Evolutionary conservation across 306 rosid genomes (phyloP).

Genomic region (Cucumis hystrix): DNA sequence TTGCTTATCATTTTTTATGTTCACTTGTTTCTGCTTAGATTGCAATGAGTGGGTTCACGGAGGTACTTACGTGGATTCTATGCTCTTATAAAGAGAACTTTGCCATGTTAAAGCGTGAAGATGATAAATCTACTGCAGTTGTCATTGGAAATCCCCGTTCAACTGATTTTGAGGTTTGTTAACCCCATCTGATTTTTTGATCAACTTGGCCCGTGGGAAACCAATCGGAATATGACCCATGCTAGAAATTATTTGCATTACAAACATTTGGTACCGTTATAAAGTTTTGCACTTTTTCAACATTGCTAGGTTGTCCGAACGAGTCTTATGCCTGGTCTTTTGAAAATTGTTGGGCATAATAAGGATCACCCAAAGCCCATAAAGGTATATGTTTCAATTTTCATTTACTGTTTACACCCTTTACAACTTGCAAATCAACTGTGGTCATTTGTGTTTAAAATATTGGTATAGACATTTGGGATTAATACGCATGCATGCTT

Average conservation of each 20-base stretch:
- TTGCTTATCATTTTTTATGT: constrained; percentile 7
- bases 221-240: neutral
- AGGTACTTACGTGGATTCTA: constrained; percentile 80
- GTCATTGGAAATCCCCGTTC: constrained; percentile 81
- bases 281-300: constrained; percentile 3
- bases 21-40: constrained; percentile 30
- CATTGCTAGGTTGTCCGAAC: constrained; percentile 54
- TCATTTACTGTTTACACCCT: neutral
- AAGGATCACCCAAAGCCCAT: constrained; percentile 95
- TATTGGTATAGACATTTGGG: neutral
- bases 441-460: neutral
- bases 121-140: constrained; percentile 57
- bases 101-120: constrained; percentile 60
- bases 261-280: neutral
- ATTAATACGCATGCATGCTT: neutral
- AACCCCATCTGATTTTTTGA: neutral
- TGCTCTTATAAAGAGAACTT: constrained; percentile 74
- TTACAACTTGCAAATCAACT: neutral
- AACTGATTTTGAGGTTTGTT: constrained; percentile 70
- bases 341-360: constrained; percentile 79
- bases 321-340: constrained; percentile 79
- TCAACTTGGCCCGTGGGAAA: neutral
- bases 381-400: constrained; percentile 31
- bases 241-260: neutral
- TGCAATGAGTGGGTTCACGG: constrained; percentile 74